Conservation (phyloP, 75 land plant species). For the Selaginella tamariscina region DNA sequence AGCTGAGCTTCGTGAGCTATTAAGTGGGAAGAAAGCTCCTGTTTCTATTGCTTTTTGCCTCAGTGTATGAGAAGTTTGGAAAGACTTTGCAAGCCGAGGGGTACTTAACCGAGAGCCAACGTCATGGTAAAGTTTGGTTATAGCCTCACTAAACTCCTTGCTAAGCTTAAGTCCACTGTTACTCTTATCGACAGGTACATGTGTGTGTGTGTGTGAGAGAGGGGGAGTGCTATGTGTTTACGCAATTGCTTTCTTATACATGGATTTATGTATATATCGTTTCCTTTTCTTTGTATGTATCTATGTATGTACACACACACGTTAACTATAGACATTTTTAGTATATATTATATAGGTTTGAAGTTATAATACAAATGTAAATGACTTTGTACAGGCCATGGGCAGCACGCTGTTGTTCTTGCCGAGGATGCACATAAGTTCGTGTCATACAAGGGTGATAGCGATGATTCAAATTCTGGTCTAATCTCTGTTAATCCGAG, state of each 20-base stretch:
- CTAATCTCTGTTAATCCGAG: neutral
- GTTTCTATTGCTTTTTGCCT: constrained; percentile 83
- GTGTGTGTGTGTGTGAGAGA: no score
- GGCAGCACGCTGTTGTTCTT: constrained; percentile 9
- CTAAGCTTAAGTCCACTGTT: constrained; percentile 57
- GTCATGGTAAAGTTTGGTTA: constrained; percentile 93
- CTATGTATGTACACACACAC: no score
- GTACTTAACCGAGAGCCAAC: constrained; percentile 92
- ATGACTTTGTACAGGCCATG: neutral
- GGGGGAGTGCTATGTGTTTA: no score
- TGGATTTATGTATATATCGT: neutral
- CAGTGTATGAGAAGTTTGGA: constrained; percentile 67
- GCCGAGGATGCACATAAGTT: constrained; percentile 8
- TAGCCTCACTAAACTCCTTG: constrained; percentile 82
- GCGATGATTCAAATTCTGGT: neutral
- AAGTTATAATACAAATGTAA: no score
- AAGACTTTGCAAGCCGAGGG: constrained; percentile 80
- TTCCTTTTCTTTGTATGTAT: neutral
- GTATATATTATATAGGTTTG: no score
- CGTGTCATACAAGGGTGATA: neutral
- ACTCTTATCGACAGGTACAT: constrained; percentile 66
- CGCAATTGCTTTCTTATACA: no score
- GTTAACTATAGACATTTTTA: no score
- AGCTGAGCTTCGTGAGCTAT: constrained; percentile 59
- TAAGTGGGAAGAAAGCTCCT: constrained; percentile 52